phyloP scores from a whole-genome alignment of 495 filamentous ascomycete species.

The Sordaria brevicollis region DNA sequence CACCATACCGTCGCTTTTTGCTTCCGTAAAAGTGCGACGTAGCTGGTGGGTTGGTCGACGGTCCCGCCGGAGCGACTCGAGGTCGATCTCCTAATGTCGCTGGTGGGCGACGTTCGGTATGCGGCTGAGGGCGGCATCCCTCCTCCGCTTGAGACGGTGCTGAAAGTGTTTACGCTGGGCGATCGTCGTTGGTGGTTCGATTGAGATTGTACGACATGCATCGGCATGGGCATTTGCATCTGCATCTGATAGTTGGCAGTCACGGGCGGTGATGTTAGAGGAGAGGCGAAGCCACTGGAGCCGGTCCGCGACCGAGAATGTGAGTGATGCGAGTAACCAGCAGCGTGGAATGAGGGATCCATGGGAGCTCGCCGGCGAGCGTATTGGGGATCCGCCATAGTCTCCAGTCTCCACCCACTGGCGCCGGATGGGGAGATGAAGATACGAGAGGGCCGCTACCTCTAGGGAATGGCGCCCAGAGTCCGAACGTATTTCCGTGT shows the following conservation, averaged over 20 bases:
- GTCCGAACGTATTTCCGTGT: background rate
- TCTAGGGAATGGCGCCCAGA: background rate
- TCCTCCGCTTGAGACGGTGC: slow-evolving; percentile 49
- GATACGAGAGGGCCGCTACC: background rate
- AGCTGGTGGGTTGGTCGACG: slow-evolving; percentile 53
- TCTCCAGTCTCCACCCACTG: slow-evolving; percentile 5
- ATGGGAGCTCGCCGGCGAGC: slow-evolving; percentile 22
- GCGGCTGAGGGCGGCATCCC: slow-evolving; percentile 29
- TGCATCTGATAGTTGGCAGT: slow-evolving; percentile 14
- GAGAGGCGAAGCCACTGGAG: background rate
- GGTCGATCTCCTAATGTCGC: slow-evolving; percentile 60
- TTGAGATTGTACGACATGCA: slow-evolving; percentile 28
- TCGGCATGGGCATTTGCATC: background rate
- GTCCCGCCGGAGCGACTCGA: slow-evolving; percentile 61
- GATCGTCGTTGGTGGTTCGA: slow-evolving; percentile 47
- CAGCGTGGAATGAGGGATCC: slow-evolving; percentile 21
- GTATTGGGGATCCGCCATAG: slow-evolving; percentile 17
- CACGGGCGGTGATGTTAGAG: slow-evolving; percentile 2
- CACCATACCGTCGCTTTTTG: slow-evolving; percentile 99
- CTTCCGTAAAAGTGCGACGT: slow-evolving; percentile 87
- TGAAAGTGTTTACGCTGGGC: slow-evolving; percentile 66
- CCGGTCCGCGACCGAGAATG: background rate
- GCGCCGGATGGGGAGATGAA: slow-evolving; percentile 5
- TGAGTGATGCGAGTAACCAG: slow-evolving; percentile 30
- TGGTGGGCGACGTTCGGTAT: slow-evolving; percentile 40